Base-by-base conservation (phyloP, 2,329 filamentous ascomycete species). In the Alternaria dauci region DNA sequence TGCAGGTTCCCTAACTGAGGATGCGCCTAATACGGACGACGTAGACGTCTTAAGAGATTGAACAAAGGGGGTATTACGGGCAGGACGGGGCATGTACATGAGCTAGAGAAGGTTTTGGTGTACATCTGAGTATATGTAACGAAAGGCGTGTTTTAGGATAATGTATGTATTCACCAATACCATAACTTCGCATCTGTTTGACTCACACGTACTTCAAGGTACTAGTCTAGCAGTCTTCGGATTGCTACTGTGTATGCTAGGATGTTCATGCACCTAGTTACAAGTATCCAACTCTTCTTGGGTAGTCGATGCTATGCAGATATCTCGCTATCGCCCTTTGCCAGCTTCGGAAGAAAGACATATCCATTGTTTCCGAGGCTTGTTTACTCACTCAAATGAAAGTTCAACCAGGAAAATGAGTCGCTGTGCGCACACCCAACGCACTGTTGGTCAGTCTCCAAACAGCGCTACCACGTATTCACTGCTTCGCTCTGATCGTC, bases 1-100 rank as follows among this genome's bases (percentile, higher is more conserved):
- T 61, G 61, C 44, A 14, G 20, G 30, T 28, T 58, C 11, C 61
- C 58, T 5, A 61, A 63, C 4, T 63, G 11, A 50, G 23, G 8
- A 0, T 23, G 8, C 20, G 14, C 32, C 8, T 12, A 20, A n/a
- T 23, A 18, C 1, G 6, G 3, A 50, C 2, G 20, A 38, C 8
- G n/a, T 9, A n/a, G 9, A n/a, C 25, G 12, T 5, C 8, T 9
- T 3, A 39, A n/a, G 8, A n/a, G 5, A 4, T 18, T 39, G n/a
- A 2, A 9, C 18, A 11, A 39, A 8, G 8, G 38, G 9, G n/a
- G 23, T 23, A 12, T 14, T 14, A 11, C 11, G 16, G 38, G 38
- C 9, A 41, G 38, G 8, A 2, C 23, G 5, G 3, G 18, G 38
- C 11, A 18, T 41, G n/a, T 14, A 18, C 11, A 16, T n/a, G 7